These are phyloP conservation scores for Metarhizium guizhouense DNA, from an alignment of 2,329 filamentous ascomycete genomes.

Conservation along the genomic window DNA sequence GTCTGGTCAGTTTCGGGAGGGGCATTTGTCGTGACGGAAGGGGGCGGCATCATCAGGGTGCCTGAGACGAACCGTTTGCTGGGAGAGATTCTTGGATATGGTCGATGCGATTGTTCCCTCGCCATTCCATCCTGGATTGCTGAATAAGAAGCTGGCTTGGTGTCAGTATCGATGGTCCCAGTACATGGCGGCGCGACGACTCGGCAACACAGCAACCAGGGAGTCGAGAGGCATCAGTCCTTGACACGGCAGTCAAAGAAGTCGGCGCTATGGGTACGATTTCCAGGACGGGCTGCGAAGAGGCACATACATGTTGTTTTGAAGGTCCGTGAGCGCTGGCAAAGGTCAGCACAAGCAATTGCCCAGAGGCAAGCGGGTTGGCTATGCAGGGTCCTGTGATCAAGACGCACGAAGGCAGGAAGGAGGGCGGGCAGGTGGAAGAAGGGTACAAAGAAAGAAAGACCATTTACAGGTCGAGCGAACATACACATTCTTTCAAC, in stretches of 20 bases:
- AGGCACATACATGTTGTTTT: conserved; percentile 39
- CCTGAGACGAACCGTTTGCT: conserved; percentile 39
- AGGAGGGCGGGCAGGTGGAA: not conserved
- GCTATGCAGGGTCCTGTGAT: not conserved
- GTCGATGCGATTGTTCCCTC: conserved; percentile 41
- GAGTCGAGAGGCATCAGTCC: not conserved
- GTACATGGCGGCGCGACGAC: not conserved
- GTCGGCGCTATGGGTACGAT: not conserved
- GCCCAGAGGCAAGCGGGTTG: not conserved
- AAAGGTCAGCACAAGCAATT: conserved; percentile 2
- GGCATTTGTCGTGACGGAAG: not conserved
- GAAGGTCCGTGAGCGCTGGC: conserved; percentile 38
- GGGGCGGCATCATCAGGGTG: not conserved
- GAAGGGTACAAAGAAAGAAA: not conserved
- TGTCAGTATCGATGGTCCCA: conserved; percentile 5
- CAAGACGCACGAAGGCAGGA: not conserved
- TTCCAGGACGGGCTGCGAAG: not conserved
- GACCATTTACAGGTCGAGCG: conserved; percentile 3
- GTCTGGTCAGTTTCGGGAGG: not conserved
- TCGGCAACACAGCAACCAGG: not conserved
- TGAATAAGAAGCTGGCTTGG: conserved; percentile 44
- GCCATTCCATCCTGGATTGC: conserved; percentile 47
- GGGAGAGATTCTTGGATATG: conserved; percentile 48
- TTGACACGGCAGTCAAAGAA: not conserved
- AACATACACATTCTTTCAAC: conserved; percentile 34